Evolutionary conservation across 2,329 filamentous ascomycete genomes (phyloP), one percentile per base, ranked within the genome.

Genomic region (Remersonia thermophila): DNA sequence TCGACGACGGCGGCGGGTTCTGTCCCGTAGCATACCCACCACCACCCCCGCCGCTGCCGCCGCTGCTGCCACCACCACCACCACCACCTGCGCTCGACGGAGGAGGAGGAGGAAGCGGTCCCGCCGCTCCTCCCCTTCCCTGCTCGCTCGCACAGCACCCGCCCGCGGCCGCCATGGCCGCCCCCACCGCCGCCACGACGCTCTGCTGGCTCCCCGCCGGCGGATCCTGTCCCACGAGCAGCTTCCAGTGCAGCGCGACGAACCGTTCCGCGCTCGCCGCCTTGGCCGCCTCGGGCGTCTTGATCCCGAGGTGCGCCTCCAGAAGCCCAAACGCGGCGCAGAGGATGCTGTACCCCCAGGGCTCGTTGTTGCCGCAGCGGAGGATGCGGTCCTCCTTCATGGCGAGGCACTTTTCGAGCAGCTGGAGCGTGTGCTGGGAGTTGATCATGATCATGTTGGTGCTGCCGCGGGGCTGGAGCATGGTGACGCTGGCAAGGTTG

Each of bases 321-420:
- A 77, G 58, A 8, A 77, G 59, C 3, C 72, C 73, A 17, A 69
- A 60, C 1, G 72, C 70, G 3, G 71, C 69, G 45, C 71, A 77
- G 67, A 77, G 73, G 51, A 74, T 74, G 37, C 67, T 71, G 52
- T 76, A 75, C 13, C 71, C 71, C 73, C 73, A 77, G 0, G 73
- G 72, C 49, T 77, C 73, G 47, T 74, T 73, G 55, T 76, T 76
- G 12, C 72, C 72, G 42, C 70, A 74, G n/a, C 71, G 61, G 16
- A 77, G 52, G 7, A 77, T 63, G 1, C 71, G 65, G 45, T 77
- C 71, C 47, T 76, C 71, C 50, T 75, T 75, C 62, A 77, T 69
- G 32, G 57, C 55, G 27, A 77, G 63, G 42, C 72, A 76, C 50
- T 71, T 73, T 49, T 76, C 71, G 9, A 77, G 66, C n/a, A 77